Conservation (phyloP, 805 yeast species). For the Candida maris region DNA sequence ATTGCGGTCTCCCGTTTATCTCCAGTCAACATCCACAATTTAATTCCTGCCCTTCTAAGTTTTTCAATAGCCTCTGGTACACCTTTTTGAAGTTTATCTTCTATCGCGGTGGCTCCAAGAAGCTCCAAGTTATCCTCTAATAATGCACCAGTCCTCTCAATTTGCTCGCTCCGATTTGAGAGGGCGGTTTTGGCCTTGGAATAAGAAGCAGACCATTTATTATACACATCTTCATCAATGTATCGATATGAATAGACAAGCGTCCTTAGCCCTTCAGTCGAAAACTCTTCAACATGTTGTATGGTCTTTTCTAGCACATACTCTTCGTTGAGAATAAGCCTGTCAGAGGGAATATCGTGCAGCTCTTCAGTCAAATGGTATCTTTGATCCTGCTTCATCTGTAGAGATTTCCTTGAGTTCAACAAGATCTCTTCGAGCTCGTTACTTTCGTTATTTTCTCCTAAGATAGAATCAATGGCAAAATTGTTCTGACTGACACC, state of each 20-base stretch:
- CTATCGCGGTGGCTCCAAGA: conserved; percentile 94
- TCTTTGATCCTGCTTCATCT: conserved; percentile 53
- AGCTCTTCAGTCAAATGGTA: conserved; percentile 36
- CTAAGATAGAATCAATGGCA: conserved; percentile 21
- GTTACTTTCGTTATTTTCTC: conserved; percentile 41
- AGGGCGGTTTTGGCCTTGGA: conserved; percentile 75
- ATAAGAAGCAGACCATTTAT: conserved; percentile 63
- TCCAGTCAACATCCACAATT: conserved; percentile 98
- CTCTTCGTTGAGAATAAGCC: conserved; percentile 63
- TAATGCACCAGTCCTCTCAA: conserved; percentile 68
- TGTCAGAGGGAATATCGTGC: conserved; percentile 50
- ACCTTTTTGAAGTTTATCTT: conserved; percentile 95
- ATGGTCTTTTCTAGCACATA: conserved; percentile 78
- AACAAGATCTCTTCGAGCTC: conserved; percentile 53
- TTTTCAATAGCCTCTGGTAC: conserved; percentile 94
- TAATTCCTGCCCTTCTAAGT: conserved; percentile 87
- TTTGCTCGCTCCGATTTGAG: conserved; percentile 56
- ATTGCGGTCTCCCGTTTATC: conserved; percentile 98
- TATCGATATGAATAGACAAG: conserved; percentile 77
- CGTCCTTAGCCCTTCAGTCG: conserved; percentile 92
- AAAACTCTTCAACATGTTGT: conserved; percentile 88
- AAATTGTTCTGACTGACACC: conserved; percentile 1
- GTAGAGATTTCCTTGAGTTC: conserved; percentile 55
- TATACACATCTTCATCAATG: conserved; percentile 56
- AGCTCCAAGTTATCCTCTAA: conserved; percentile 69